Evolutionary conservation across 78 protist genomes (phyloP).

Genomic region (Tieghemostelium lacteum): DNA sequence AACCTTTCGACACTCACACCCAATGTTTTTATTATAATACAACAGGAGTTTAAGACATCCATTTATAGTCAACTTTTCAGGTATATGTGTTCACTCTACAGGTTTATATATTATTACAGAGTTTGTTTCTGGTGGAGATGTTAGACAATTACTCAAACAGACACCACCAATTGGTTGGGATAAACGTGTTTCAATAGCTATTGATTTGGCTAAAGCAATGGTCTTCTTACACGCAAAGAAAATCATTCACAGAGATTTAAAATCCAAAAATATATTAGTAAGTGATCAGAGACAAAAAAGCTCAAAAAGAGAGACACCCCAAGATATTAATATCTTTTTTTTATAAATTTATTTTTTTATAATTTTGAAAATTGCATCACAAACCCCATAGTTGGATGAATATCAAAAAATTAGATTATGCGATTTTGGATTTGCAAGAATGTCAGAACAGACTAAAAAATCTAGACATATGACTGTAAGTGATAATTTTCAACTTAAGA

Average conservation of each 20-base stretch:
- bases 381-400: constrained; percentile 6
- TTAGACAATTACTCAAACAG: constrained; percentile 48
- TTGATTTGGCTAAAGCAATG: constrained; percentile 77
- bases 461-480: constrained; percentile 74
- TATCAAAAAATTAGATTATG: constrained; percentile 64
- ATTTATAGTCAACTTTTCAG: constrained; percentile 77
- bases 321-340: neutral
- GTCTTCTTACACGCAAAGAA: constrained; percentile 78
- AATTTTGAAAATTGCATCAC: neutral
- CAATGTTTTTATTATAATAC: neutral
- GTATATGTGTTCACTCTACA: constrained; percentile 71
- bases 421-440: constrained; percentile 70
- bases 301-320: neutral
- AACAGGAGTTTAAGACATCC: constrained; percentile 76
- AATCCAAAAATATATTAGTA: constrained; percentile 79
- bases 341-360: no score
- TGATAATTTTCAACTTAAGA: no score
- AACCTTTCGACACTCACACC: no score
- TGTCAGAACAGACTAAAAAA: constrained; percentile 75
- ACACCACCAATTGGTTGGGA: constrained; percentile 75
- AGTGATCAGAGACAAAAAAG: neutral
- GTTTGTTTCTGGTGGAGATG: constrained; percentile 83
- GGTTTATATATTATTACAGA: constrained; percentile 82
- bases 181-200: constrained; percentile 58
- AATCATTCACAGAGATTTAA: constrained; percentile 79